Evolutionary conservation across 495 filamentous ascomycete species (phyloP).

Genomic region (Pyrenula aspistea): DNA sequence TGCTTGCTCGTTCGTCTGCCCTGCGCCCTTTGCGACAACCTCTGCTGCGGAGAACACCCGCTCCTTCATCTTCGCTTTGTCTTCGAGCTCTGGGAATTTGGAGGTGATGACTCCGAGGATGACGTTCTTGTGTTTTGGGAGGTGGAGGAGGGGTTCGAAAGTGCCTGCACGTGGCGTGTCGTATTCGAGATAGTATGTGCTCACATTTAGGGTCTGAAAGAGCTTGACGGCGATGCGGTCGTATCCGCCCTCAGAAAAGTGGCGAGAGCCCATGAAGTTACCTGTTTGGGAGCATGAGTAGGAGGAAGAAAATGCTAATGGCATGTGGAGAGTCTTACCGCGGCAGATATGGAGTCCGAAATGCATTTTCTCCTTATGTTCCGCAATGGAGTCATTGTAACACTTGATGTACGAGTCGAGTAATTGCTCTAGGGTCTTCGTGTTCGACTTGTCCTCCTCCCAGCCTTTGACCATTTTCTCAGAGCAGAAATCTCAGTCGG

Average conservation of each 20-base stretch:
- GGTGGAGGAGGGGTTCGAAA: constrained; percentile 49
- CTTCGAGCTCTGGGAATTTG: constrained; percentile 49
- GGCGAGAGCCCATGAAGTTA: constrained; percentile 33
- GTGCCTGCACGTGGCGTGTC: constrained; percentile 55
- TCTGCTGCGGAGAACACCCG: constrained; percentile 46
- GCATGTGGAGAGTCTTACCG: constrained; percentile 45
- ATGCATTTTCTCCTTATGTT: constrained; percentile 47
- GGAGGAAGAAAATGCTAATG: too few relatives aligned
- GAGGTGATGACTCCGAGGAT: constrained; percentile 55
- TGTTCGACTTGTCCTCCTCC: constrained; percentile 43
- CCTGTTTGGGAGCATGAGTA: too few relatives aligned
- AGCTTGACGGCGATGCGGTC: constrained; percentile 54
- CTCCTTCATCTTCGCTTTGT: constrained; percentile 46
- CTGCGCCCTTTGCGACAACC: constrained; percentile 41
- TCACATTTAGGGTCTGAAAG: constrained; percentile 50
- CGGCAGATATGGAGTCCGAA: constrained; percentile 56
- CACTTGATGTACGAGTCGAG: constrained; percentile 48
- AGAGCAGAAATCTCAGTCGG: constrained; percentile 43
- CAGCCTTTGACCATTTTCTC: constrained; percentile 50
- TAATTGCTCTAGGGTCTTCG: constrained; percentile 32
- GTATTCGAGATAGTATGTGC: constrained; percentile 60
- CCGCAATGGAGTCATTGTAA: constrained; percentile 48
- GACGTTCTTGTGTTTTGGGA: constrained; percentile 53
- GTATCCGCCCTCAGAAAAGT: constrained; percentile 56
- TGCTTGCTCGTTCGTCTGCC: constrained; percentile 27